Evolutionary conservation across 768 basidiomycete species (phyloP).

Genomic region (Coprinellus aureogranulatus): DNA sequence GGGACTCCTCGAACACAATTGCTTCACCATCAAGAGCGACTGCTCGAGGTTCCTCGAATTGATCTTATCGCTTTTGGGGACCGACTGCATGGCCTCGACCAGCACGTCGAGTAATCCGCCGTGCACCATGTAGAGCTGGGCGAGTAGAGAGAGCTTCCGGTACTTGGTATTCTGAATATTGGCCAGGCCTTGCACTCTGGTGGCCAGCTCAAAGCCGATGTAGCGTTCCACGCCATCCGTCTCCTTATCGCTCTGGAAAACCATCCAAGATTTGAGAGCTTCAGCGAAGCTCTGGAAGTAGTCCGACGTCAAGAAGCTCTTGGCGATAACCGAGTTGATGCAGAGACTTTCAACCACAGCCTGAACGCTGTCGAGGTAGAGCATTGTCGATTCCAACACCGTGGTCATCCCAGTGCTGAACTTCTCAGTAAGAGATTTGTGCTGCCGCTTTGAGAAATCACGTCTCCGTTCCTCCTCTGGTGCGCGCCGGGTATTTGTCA

Average conservation of each 20-base stretch:
- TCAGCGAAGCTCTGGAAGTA: neutral
- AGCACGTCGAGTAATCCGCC: neutral
- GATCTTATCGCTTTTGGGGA: neutral
- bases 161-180: neutral
- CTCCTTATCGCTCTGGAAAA: neutral
- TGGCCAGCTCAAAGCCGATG: neutral
- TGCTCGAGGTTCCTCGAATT: neutral
- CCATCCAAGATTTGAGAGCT: neutral
- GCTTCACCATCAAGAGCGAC: neutral
- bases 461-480: neutral
- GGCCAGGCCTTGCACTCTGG: neutral
- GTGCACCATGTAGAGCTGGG: neutral
- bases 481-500: neutral
- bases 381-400: neutral
- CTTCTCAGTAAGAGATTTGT: neutral
- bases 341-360: neutral
- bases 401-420: neutral
- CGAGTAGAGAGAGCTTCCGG: neutral
- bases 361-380: neutral
- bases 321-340: neutral
- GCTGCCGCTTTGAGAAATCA: neutral
- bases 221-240: neutral
- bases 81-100: neutral
- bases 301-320: neutral
- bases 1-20: neutral